Percentiles rank a stretch among this genome's conserved stretches.
phyloP scores from a whole-genome alignment of 352 stramenopile genomes.

The Phytophthora parvispora region DNA sequence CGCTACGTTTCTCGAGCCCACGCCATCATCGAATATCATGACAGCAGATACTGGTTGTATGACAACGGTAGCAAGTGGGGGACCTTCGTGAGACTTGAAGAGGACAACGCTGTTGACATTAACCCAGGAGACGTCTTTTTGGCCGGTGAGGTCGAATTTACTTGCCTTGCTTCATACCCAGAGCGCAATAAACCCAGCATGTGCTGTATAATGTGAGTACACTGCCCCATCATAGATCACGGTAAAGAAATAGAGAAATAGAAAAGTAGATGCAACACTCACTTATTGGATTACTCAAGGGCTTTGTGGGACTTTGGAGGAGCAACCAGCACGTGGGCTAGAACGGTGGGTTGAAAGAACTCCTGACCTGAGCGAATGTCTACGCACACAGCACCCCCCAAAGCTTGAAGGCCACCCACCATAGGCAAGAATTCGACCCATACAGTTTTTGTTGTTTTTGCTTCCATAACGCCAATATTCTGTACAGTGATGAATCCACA shows the following conservation, averaged over 20 bases:
- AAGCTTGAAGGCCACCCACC: conserved; percentile 70
- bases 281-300: conserved; percentile 17
- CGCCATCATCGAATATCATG: conserved; percentile 80
- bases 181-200: conserved; percentile 65
- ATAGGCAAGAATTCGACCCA: conserved; percentile 76
- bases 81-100: conserved; percentile 80
- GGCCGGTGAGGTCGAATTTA: conserved; percentile 82
- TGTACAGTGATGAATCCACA: conserved; percentile 16
- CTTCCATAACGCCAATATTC: conserved; percentile 73
- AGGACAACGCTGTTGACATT: conserved; percentile 73
- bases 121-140: conserved; percentile 77
- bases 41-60: conserved; percentile 79
- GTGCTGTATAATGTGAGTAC: conserved; percentile 58
- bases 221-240: conserved; percentile 20
- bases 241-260: not conserved
- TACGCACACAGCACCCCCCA: conserved; percentile 74
- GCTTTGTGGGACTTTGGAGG: conserved; percentile 25
- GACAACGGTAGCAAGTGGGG: conserved; percentile 76
- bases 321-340: conserved; percentile 70
- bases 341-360: conserved; percentile 51
- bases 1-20: conserved; percentile 65
- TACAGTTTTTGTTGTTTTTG: conserved; percentile 52
- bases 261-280: not conserved
- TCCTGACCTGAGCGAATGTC: conserved; percentile 72
- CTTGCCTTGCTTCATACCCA: conserved; percentile 69